Evolutionary conservation across 2,329 filamentous ascomycete genomes (phyloP), one percentile per base, ranked within the genome.

Genomic region (Simplicillium sp.): DNA sequence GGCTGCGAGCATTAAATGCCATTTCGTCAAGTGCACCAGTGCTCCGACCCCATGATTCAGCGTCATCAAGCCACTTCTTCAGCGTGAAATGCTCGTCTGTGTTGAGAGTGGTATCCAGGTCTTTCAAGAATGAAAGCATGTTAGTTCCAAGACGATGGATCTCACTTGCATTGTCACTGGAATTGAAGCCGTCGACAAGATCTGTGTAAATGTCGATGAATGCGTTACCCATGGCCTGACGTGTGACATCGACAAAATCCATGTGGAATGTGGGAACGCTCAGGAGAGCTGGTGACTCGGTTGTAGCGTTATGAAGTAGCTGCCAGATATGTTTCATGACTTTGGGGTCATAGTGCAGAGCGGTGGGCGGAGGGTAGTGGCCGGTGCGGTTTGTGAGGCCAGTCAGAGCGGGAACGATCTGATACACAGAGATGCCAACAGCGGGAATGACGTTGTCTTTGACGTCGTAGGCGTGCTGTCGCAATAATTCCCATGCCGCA

Each of bases 231-330:
- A 71, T 48, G 12, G 72, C 63, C 50, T 74, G 69, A 2, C 69
- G 59, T 2, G 67, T 67, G 11, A 71, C 53, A 46, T 73, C 70
- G n/a, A 68, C 59, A 20, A 71, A 49, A 43, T 74, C 70, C 45
- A 70, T 62, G 17, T 55, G 54, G 47, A 66, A 73, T 1, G 64
- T 54, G 20, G 63, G 52, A 39, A 67, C 60, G 9, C 45, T 35
- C 61, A 65, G 71, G 1, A 73, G 56, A 0, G 32, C 31, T 0
- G 53, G 43, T 4, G 62, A 50, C 4, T 47, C 29, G 3, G 45
- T 37, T 0, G 62, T 54, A 9, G 68, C 67, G 1, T 48, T 36
- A 45, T 63, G 59, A 41, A 71, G 53, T 17, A 56, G 46, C 7
- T 56, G 48, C 64, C 64, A 71, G 2, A 58, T 67, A 4, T 52